A percentile compares a stretch with the other conserved stretches of the same genome.
Conservation (phyloP, 2,329 filamentous ascomycete genomes). For the Hymenoscyphus scutula region DNA sequence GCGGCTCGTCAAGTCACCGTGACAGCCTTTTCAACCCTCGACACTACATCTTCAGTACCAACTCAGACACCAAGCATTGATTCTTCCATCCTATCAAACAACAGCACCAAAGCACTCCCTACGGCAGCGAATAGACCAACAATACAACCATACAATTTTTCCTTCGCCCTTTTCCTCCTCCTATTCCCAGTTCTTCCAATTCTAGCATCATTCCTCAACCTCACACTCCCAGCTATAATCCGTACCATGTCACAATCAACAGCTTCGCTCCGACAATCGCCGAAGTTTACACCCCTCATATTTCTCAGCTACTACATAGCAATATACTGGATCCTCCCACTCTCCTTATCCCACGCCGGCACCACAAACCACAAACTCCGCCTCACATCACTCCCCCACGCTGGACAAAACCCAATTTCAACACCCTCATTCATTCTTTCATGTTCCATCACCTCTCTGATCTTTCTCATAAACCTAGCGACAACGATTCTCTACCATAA, state of each 20-base stretch:
- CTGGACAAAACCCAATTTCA: constrained; percentile 10
- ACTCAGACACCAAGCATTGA: neutral
- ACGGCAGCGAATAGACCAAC: neutral
- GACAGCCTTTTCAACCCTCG: constrained; percentile 3
- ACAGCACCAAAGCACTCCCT: neutral
- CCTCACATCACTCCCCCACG: constrained; percentile 2
- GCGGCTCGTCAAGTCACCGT: constrained; percentile 6
- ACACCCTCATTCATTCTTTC: constrained; percentile 11
- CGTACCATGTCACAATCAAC: constrained; percentile 8
- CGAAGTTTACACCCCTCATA: neutral
- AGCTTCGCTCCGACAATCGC: neutral
- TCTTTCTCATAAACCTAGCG: constrained; percentile 2
- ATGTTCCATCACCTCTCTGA: neutral
- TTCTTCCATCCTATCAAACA: neutral
- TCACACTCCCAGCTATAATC: constrained; percentile 5
- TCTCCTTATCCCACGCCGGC: neutral
- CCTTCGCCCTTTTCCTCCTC: constrained; percentile 11
- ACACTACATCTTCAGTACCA: neutral
- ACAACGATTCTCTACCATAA: neutral
- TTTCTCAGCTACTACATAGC: constrained; percentile 7
- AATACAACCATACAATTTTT: constrained; percentile 6
- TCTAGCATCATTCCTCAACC: neutral
- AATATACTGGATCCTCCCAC: constrained; percentile 10
- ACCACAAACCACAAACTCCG: neutral
- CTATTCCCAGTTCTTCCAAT: constrained; percentile 5